A percentile compares a stretch with the other conserved stretches of the same genome.
These are phyloP conservation scores for Pythium brassicae DNA, from an alignment of 352 stramenopile genomes.

Conservation along the genomic window DNA sequence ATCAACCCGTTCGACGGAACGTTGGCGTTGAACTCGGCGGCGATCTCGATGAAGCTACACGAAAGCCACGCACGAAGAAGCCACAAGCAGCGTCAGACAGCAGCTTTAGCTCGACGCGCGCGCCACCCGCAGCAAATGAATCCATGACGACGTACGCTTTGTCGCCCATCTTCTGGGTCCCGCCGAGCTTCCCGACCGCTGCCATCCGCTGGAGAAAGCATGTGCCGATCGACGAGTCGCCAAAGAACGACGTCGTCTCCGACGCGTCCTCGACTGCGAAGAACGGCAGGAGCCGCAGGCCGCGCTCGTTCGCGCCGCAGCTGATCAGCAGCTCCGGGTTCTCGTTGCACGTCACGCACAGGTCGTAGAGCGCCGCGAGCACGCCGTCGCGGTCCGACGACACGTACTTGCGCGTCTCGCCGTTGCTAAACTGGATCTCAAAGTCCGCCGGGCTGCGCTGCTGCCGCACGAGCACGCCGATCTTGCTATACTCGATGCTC, in stretches of 20 bases:
- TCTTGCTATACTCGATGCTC: slow-evolving; percentile 55
- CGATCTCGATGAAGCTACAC: slow-evolving; percentile 73
- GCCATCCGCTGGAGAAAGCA: slow-evolving; percentile 79
- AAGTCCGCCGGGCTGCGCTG: slow-evolving; percentile 44
- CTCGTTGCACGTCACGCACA: slow-evolving; percentile 71
- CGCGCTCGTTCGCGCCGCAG: slow-evolving; percentile 59
- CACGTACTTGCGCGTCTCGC: slow-evolving; percentile 51
- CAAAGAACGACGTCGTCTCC: slow-evolving; percentile 76
- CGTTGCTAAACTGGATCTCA: slow-evolving; percentile 71
- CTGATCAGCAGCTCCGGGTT: slow-evolving; percentile 75
- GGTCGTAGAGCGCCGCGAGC: slow-evolving; percentile 72
- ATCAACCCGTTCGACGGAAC: slow-evolving; percentile 78
- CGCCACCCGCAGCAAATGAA: not conserved
- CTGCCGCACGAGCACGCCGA: slow-evolving; percentile 68
- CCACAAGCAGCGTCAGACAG: not conserved
- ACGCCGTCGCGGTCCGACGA: slow-evolving; percentile 67
- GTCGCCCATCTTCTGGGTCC: slow-evolving; percentile 47
- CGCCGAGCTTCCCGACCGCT: slow-evolving; percentile 57
- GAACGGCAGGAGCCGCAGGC: slow-evolving; percentile 62
- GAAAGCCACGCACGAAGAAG: not conserved
- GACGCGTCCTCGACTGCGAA: slow-evolving; percentile 63
- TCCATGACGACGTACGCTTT: slow-evolving; percentile 38
- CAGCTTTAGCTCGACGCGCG: not conserved
- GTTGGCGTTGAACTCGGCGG: slow-evolving; percentile 89
- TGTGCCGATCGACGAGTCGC: slow-evolving; percentile 70